Evolutionary conservation across 192 early-diverging fungal genomes (phyloP).

Genomic region (Coemansia sp.): DNA sequence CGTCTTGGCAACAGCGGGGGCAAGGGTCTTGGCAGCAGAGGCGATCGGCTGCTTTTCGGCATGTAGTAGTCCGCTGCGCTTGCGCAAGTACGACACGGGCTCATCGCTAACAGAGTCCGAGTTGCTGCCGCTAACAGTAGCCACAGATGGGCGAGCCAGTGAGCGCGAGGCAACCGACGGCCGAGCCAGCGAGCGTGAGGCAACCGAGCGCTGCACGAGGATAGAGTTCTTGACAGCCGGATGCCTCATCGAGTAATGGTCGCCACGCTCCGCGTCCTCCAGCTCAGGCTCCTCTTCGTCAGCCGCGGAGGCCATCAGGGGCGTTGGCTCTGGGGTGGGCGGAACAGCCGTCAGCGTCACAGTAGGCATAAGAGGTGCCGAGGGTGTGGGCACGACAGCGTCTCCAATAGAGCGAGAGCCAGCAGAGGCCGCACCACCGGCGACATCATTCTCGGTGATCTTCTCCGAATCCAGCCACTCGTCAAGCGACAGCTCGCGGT

Average conservation of each 20-base stretch:
- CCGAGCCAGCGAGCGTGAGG: conserved; percentile 20
- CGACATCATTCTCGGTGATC: conserved; percentile 39
- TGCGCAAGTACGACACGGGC: conserved; percentile 53
- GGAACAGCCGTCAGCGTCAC: background rate
- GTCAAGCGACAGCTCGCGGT: conserved; percentile 45
- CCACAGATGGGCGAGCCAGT: background rate
- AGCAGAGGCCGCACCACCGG: conserved; percentile 8
- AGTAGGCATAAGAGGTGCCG: background rate
- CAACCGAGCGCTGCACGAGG: conserved; percentile 42
- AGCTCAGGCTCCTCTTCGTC: conserved; percentile 42
- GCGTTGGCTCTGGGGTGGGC: conserved; percentile 2
- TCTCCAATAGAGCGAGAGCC: background rate
- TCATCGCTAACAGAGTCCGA: conserved; percentile 21
- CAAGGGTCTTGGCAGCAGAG: background rate
- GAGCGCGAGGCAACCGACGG: conserved; percentile 18
- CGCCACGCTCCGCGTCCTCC: conserved; percentile 33
- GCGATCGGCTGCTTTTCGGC: conserved; percentile 4
- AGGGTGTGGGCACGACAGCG: conserved; percentile 15
- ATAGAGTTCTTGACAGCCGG: conserved; percentile 32
- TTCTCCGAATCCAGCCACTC: conserved; percentile 57
- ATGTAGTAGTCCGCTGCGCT: conserved; percentile 33
- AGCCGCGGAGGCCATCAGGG: background rate
- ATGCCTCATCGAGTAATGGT: conserved; percentile 24
- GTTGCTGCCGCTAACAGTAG: background rate
- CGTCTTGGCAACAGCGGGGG: background rate